Percentiles rank a stretch among this genome's conserved stretches.
Evolutionary conservation across 371 early-diverging fungal genomes (phyloP).

Genomic region (Globomyces sp.): DNA sequence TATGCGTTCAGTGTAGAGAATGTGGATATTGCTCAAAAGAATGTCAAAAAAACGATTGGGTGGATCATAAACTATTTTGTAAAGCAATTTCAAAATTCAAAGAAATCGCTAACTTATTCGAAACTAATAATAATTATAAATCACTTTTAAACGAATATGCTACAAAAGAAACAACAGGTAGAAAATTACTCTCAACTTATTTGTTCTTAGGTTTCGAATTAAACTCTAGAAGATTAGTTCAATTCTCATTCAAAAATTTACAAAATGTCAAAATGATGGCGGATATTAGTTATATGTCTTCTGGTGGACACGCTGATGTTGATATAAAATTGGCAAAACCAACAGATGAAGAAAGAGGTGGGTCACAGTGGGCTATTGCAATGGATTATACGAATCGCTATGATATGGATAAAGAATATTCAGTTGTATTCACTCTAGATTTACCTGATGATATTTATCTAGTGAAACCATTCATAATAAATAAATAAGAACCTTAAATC

Average conservation of each 20-base stretch:
- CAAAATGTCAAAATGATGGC: not conserved
- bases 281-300: not conserved
- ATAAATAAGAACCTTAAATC: too few species aligned
- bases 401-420: not conserved
- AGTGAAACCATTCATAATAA: not conserved
- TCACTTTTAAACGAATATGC: not conserved
- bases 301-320: conserved; percentile 5
- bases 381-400: conserved; percentile 1
- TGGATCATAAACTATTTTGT: not conserved
- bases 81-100: not conserved
- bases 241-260: not conserved
- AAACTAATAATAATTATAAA: not conserved
- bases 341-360: not conserved
- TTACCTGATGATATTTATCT: not conserved
- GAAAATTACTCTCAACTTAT: not conserved
- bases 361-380: conserved; percentile 3
- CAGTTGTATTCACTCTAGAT: not conserved
- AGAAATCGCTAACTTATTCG: not conserved
- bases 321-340: not conserved
- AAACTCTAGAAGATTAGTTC: not conserved
- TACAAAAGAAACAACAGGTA: not conserved
- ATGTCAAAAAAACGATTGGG: not conserved
- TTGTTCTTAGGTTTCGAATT: not conserved
- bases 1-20: not conserved
- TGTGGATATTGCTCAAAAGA: conserved; percentile 2